Evolutionary conservation across 2,329 filamentous ascomycete species (phyloP).

Genomic region (Xenoacremonium recifei): DNA sequence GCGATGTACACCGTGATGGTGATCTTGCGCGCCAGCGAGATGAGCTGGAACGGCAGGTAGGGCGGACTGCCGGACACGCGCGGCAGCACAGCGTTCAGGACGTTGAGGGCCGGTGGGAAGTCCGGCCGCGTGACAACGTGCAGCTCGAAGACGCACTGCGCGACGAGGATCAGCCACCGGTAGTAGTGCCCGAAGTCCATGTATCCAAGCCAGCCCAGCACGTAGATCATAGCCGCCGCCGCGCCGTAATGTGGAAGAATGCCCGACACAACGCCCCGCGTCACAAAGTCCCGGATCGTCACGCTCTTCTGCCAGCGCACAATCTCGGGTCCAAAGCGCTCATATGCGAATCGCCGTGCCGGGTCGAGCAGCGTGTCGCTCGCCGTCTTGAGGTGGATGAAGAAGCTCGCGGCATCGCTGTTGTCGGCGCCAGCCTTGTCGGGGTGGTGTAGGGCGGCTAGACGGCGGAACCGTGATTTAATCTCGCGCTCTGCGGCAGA

Average conservation of each 20-base stretch:
- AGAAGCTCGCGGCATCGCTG: constrained; percentile 47
- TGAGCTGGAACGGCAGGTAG: constrained; percentile 82
- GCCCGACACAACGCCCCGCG: constrained; percentile 58
- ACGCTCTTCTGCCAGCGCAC: constrained; percentile 63
- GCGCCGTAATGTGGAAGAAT: constrained; percentile 61
- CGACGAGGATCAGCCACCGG: constrained; percentile 58
- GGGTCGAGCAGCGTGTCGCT: constrained; percentile 80
- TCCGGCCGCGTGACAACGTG: constrained; percentile 54
- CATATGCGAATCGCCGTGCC: constrained; percentile 80
- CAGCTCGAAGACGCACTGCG: constrained; percentile 56
- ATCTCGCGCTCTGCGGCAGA: constrained; percentile 71
- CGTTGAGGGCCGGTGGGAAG: constrained; percentile 44
- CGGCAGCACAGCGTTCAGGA: constrained; percentile 45
- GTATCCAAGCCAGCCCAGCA: constrained; percentile 64
- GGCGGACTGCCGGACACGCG: constrained; percentile 48
- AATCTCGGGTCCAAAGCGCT: constrained; percentile 78
- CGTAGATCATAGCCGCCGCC: constrained; percentile 57
- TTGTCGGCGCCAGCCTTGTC: constrained; percentile 65
- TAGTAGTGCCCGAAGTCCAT: constrained; percentile 66
- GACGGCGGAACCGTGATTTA: constrained; percentile 79
- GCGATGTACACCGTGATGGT: constrained; percentile 80
- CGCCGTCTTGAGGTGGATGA: constrained; percentile 79
- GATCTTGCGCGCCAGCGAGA: constrained; percentile 72
- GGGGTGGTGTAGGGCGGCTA: constrained; percentile 73
- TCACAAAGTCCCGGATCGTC: constrained; percentile 71